Evolutionary conservation across 176 grass and related monocot genomes (phyloP), one percentile per base, ranked within the genome.

Genomic region (Melocanna baccifera): DNA sequence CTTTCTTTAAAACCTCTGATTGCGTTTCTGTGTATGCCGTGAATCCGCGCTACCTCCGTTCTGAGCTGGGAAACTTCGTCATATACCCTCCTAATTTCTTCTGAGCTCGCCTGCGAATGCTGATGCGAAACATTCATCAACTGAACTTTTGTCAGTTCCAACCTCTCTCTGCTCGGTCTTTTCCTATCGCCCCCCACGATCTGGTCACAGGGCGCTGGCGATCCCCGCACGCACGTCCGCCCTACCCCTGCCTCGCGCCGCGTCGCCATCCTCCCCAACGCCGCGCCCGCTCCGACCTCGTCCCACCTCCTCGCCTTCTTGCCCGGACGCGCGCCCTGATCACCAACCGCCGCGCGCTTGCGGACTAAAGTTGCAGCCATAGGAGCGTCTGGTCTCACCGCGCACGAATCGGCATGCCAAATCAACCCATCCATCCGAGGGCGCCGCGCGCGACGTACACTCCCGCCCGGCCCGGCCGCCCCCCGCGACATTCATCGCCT

Each of bases 1-100:
- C 15, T 18, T 51, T 5, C 15, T 1, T 7, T 16, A 16, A 0
- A 16, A 6, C 1, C 0, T 16, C 6, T 50, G 0, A 16, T 1
- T 0, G 5, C 0, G 4, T 6, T 51, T 51, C 48, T 51, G 5
- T 18, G 16, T 7, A 48, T 4, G 46, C 46, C 45, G 4, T 48
- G 46, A 15, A 48, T 48, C 46, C 46, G 13, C 46, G 13, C 12
- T 4, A 1, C 46, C 46, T 48, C 46, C 12, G 46, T 48, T 50
- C 47, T 16, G 14, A 16, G 5, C 47, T 48, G n/a, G n/a, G n/a
- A n/a, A n/a, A n/a, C n/a, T n/a, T n/a, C n/a, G n/a, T n/a, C n/a
- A n/a, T n/a, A n/a, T n/a, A n/a, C n/a, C n/a, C n/a, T n/a, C n/a
- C n/a, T n/a, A n/a, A n/a, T n/a, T n/a, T n/a, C n/a, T 48, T 50